These are phyloP conservation scores for Ogataea nonfermentans DNA, from an alignment of 805 yeast genomes.

Conservation along the genomic window DNA sequence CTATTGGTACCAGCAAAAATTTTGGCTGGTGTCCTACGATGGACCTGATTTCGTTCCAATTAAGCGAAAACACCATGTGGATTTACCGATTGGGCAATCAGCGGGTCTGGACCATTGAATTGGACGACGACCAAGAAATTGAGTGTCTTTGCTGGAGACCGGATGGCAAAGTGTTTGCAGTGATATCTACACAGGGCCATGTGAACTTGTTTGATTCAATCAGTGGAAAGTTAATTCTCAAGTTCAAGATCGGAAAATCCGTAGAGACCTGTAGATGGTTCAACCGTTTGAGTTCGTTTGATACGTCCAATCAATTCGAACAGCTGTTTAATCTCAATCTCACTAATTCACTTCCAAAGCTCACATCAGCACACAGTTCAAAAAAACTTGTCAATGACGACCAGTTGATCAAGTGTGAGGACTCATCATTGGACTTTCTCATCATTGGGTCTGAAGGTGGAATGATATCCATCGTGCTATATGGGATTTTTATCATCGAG, in stretches of 20 bases:
- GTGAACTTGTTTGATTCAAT: conserved; percentile 31
- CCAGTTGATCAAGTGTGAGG: conserved; percentile 23
- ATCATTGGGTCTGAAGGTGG: conserved; percentile 29
- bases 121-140: conserved; percentile 21
- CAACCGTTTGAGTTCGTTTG: conserved; percentile 13
- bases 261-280: conserved; percentile 26
- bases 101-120: conserved; percentile 33
- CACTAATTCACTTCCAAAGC: conserved; percentile 25
- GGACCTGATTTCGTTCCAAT: conserved; percentile 33
- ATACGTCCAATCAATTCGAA: conserved; percentile 14
- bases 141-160: conserved; percentile 30
- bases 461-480: conserved; percentile 27
- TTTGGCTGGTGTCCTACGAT: conserved; percentile 35
- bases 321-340: conserved; percentile 25
- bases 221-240: conserved; percentile 27
- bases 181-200: conserved; percentile 24
- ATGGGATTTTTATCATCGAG: conserved; percentile 35
- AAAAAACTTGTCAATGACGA: conserved; percentile 24
- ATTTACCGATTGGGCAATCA: conserved; percentile 33
- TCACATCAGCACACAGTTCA: conserved; percentile 23
- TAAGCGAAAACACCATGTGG: conserved; percentile 30
- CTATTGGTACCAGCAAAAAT: conserved; percentile 18
- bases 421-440: conserved; percentile 29
- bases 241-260: conserved; percentile 15
- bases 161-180: conserved; percentile 33